Conservation (phyloP, 78 protist genomes). For the Acrasis kona region DNA sequence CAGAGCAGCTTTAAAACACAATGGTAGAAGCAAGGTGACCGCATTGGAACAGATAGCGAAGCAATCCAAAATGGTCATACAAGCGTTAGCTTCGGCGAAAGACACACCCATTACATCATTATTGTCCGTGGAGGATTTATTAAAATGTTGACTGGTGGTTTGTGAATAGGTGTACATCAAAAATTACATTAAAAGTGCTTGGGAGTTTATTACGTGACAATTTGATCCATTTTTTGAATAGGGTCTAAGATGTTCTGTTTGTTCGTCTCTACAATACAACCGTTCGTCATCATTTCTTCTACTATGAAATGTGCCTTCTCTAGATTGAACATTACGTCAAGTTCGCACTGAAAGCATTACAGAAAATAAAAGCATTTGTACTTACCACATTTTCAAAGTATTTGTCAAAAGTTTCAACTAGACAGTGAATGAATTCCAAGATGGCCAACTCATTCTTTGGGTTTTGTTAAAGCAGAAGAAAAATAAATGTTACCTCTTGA, state of each 20-base stretch:
- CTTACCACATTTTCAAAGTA: constrained; percentile 69
- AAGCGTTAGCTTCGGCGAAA: too few species aligned
- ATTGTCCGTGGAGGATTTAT: background rate
- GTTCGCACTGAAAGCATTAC: constrained; percentile 43
- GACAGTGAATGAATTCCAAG: constrained; percentile 81
- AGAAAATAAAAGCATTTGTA: background rate
- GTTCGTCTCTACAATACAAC: constrained; percentile 50
- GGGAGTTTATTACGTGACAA: background rate
- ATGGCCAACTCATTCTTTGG: constrained; percentile 88
- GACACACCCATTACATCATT: too few species aligned
- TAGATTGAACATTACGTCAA: constrained; percentile 80
- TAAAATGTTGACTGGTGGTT: too few species aligned
- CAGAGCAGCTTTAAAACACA: too few species aligned
- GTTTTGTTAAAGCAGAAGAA: too few species aligned
- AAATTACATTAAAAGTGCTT: too few species aligned
- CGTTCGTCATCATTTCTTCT: constrained; percentile 89
- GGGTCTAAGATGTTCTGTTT: background rate
- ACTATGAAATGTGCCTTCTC: constrained; percentile 91
- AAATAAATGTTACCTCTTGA: background rate
- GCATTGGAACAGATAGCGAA: too few species aligned
- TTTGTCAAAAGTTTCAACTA: constrained; percentile 86
- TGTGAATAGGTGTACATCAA: too few species aligned
- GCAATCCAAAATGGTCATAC: too few species aligned
- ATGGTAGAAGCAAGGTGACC: too few species aligned
- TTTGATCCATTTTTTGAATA: background rate